Base-by-base conservation (phyloP, 1,284 basidiomycete species). In the Ustilago sp. region DNA sequence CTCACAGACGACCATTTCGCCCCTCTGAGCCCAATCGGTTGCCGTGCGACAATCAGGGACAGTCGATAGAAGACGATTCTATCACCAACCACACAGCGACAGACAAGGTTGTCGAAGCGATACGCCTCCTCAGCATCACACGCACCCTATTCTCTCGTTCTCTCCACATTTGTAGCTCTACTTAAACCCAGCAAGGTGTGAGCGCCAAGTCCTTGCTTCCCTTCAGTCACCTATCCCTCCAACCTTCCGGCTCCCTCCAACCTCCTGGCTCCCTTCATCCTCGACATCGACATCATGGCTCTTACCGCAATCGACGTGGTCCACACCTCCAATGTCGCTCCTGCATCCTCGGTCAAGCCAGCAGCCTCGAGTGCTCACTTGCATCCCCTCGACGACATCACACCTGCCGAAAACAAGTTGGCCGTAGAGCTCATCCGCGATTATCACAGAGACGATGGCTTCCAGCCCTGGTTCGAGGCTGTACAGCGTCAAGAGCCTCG, bases 401-500 rank as follows among this genome's bases (percentile, higher is more conserved):
- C 70, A 31, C 50, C 58, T 3, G 59, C 47, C 0, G 70, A 77
- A 39, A 62, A 77, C 59, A 48, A 67, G 41, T 34, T 63, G 12
- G 66, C 65, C 1, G 71, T 77, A 35, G 43, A 68, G 47, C 56
- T 65, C 23, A 47, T 77, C 19, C 63, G 68, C 19, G 51, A 39
- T 4, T 34, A 57, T 2, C 58, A 66, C 41, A 43, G 54, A 2
- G 52, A 61, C 31, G 65, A 68, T 23, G 65, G 65, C 13, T 59
- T 62, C 36, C 51, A 72, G 31, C 69, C 61, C 4, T 77, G 74
- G 74, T 77, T 77, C 70, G 74, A 77, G 51, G 34, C 52, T 17
- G 59, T 74, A 6, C 74, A 77, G 58, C 62, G 60, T 13, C 63
- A 65, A 35, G 74, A 77, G 39, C 74, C 74, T 19, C 68, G 61